Base-by-base conservation (phyloP, 129 eudicot genomes). In the Heracleum sosnowskyi region DNA sequence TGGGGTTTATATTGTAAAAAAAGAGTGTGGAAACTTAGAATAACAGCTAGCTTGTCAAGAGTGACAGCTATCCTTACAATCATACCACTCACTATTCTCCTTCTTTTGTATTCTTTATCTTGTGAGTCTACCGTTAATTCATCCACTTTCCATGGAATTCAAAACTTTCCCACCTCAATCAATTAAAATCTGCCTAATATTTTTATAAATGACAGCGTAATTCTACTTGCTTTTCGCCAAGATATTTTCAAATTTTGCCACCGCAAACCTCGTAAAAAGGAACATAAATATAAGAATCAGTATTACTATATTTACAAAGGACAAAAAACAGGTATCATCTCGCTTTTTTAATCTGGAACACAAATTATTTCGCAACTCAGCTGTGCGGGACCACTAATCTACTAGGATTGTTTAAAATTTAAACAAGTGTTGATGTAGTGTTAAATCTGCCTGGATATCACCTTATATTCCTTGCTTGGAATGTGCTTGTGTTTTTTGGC, bases 1-100 rank as follows among this genome's bases (percentile, higher is more conserved):
- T 35, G 75, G 75, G 75, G 46, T 70, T 70, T 70, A 35, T 70
- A 70, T 70, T 40, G 53, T 37, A 3, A 37, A 5, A 72, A 72
- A 26, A 24, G 72, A 16, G 71, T 0, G 71, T 66, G 40, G 72
- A 66, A 28, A 66, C 75, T 39, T 24, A 11, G 18, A 24, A 72
- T 10, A 72, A 72, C 76, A 72, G 76, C 76, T 72, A 72, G 53
- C 53, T 72, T 41, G 35, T 66, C 53, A 72, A 39, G 7, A 26
- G 53, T 72, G 76, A 72, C 76, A 72, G 76, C 55, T 40, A 72
- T 35, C 72, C 72, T 66, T 66, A 63, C 11, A 66, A 66, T 66
- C 31, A 66, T 66, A 66, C 72, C 72, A 66, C 72, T 66, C 20
- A 31, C 72, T 66, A 66, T 33, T 31, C 71, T 29, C 39, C 71